phyloP scores from a whole-genome alignment of 1,284 basidiomycete species.

The Filobasidium uniguttulatum region DNA sequence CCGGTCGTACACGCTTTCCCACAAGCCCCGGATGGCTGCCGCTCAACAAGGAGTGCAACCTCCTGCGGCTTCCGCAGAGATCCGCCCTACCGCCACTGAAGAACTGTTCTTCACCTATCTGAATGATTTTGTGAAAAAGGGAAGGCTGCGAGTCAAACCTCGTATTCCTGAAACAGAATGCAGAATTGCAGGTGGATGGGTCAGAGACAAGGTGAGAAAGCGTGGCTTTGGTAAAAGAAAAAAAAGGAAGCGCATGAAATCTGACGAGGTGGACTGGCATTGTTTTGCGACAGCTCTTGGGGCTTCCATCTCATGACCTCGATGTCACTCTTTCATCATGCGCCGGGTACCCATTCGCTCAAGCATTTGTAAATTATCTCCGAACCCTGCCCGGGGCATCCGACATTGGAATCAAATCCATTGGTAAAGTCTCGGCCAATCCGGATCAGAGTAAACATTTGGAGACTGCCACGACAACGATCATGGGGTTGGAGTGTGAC shows the following conservation, averaged over 20 bases:
- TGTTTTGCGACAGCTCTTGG: constrained; percentile 55
- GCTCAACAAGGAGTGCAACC: no score
- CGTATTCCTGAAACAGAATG: constrained; percentile 46
- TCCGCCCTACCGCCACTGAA: constrained; percentile 23
- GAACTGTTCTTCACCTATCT: constrained; percentile 27
- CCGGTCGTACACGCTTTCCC: no score
- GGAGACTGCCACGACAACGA: constrained; percentile 81
- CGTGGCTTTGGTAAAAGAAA: neutral
- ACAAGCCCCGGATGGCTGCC: no score
- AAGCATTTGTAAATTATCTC: constrained; percentile 59
- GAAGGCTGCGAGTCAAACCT: constrained; percentile 18
- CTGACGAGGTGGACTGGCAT: neutral
- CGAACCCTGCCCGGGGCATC: constrained; percentile 39
- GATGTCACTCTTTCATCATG: constrained; percentile 82
- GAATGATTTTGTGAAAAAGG: constrained; percentile 26
- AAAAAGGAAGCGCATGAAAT: neutral
- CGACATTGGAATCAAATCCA: constrained; percentile 45
- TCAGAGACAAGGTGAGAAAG: constrained; percentile 74
- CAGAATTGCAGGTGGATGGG: constrained; percentile 90
- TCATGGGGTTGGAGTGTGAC: constrained; percentile 77
- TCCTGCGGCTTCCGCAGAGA: neutral
- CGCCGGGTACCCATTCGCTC: constrained; percentile 83
- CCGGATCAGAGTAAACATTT: constrained; percentile 97
- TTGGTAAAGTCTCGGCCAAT: constrained; percentile 76
- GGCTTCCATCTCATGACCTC: constrained; percentile 74